Evolutionary conservation across 129 eudicot genomes (phyloP).

Genomic region (Centrapalus pauciflorus): DNA sequence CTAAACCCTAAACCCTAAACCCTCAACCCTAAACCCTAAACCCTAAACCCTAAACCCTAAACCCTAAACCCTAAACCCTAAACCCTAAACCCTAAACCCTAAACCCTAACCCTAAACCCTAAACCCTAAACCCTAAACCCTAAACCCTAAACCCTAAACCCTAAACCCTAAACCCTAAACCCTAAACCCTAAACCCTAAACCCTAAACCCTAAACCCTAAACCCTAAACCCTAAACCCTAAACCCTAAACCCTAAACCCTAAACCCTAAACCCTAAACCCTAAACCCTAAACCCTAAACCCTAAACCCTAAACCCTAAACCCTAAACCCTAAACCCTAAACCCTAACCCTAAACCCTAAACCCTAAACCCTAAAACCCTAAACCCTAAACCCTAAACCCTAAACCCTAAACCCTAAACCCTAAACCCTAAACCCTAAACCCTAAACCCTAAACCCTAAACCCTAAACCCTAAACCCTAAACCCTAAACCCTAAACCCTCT

Average conservation of each 20-base stretch:
- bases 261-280: not conserved
- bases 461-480: not conserved
- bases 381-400: not conserved
- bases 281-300: not conserved
- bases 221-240: too few species aligned
- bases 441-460: not conserved
- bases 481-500: not conserved
- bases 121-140: not conserved
- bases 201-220: not conserved
- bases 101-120: not conserved
- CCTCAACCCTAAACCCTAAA: too few species aligned
- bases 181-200: not conserved
- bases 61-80: too few species aligned
- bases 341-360: not conserved
- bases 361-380: too few species aligned
- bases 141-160: not conserved
- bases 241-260: not conserved
- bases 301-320: not conserved
- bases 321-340: conserved; percentile 2
- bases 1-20: too few species aligned
- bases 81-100: not conserved
- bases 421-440: not conserved
- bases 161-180: not conserved
- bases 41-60: too few species aligned
- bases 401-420: not conserved